phyloP scores from a whole-genome alignment of 768 basidiomycete genomes.

The Boletellus ananiceps region DNA sequence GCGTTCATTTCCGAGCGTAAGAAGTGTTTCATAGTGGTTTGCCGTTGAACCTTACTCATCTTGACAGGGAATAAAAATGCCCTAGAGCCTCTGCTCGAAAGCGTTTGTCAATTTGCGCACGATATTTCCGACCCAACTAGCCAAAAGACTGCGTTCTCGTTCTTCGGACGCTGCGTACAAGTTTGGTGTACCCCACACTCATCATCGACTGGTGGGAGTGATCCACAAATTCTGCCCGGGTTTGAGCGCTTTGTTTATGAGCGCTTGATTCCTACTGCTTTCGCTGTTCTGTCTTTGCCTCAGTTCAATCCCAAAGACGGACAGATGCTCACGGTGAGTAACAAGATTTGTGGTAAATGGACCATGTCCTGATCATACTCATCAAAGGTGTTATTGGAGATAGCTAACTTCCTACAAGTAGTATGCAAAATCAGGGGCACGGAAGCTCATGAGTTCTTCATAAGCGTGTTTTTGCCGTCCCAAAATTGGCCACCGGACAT shows the following conservation, averaged over 20 bases:
- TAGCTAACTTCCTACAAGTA: slow-evolving; percentile 78
- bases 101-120: slow-evolving; percentile 65
- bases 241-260: slow-evolving; percentile 93
- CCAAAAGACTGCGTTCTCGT: slow-evolving; percentile 75
- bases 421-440: slow-evolving; percentile 71
- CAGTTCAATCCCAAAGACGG: slow-evolving; percentile 88
- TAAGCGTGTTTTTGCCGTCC: slow-evolving; percentile 77
- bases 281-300: slow-evolving; percentile 72
- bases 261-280: slow-evolving; percentile 73
- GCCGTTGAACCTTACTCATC: background rate
- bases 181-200: slow-evolving; percentile 60
- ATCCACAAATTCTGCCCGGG: slow-evolving; percentile 58
- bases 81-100: slow-evolving; percentile 73
- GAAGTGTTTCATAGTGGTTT: slow-evolving; percentile 24
- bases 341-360: background rate
- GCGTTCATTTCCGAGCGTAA: slow-evolving; percentile 86
- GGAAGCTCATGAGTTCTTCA: slow-evolving; percentile 81
- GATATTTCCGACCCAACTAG: slow-evolving; percentile 72
- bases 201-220: slow-evolving; percentile 32
- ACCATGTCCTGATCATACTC: background rate
- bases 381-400: slow-evolving; percentile 79
- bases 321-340: slow-evolving; percentile 73
- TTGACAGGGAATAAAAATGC: slow-evolving; percentile 54
- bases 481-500: slow-evolving; percentile 81
- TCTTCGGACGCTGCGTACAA: slow-evolving; percentile 65